phyloP scores from a whole-genome alignment of 805 yeast genomes.

The Candida multigemmis region DNA sequence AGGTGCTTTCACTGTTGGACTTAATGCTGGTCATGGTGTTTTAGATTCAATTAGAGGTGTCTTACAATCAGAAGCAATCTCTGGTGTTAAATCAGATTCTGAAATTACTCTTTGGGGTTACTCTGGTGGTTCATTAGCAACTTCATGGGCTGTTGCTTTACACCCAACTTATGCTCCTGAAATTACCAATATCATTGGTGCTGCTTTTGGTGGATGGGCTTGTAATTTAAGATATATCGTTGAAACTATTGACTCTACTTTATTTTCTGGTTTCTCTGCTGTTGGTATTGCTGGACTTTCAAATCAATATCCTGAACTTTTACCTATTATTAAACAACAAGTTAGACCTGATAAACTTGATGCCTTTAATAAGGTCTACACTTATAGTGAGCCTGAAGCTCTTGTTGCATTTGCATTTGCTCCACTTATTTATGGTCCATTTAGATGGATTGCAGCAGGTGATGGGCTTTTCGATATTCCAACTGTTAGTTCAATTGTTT shows the following conservation, averaged over 20 bases:
- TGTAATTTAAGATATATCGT: constrained; percentile 19
- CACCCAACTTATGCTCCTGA: constrained; percentile 27
- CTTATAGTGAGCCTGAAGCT: constrained; percentile 4
- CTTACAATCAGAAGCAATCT: constrained; percentile 7
- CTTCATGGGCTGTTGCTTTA: constrained; percentile 25
- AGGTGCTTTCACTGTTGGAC: constrained; percentile 20
- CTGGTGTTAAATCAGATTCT: constrained; percentile 9
- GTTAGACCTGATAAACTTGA: constrained; percentile 3
- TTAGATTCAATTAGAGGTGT: constrained; percentile 22
- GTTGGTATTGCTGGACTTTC: constrained; percentile 17
- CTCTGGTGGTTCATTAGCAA: constrained; percentile 25
- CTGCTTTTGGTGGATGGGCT: constrained; percentile 25
- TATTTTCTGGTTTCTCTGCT: constrained; percentile 17
- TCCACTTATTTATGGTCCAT: constrained; percentile 7
- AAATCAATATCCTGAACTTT: constrained; percentile 16
- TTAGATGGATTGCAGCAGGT: constrained; percentile 7
- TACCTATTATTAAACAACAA: background rate
- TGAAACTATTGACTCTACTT: constrained; percentile 11
- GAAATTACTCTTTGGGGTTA: constrained; percentile 20
- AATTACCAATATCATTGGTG: constrained; percentile 14
- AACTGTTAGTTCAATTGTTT: constrained; percentile 1
- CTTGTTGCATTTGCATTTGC: constrained; percentile 3
- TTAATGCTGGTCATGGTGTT: constrained; percentile 16
- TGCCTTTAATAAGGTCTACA: constrained; percentile 2
- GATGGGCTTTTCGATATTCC: constrained; percentile 1